Evolutionary conservation across 2,329 filamentous ascomycete genomes (phyloP), one percentile per base, ranked within the genome.

Genomic region (Stenocarpella maydis): DNA sequence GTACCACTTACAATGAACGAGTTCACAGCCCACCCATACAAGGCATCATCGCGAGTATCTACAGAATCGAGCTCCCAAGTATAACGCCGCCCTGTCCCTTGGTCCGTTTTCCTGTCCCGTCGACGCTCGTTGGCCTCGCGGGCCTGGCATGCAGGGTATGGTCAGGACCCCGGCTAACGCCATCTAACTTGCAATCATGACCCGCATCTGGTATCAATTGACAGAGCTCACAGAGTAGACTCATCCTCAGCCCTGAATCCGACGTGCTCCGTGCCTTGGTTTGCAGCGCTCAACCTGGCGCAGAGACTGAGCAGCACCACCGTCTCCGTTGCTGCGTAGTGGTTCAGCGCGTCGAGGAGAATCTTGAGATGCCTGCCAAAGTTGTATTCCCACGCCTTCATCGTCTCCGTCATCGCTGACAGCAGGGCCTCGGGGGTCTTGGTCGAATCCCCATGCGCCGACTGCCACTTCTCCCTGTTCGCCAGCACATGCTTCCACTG

Each of bases 261-360:
- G 12, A 87, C 86, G 75, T 86, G 90, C 76, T 90, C 88, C 0
- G 88, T 90, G 24, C 92, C 92, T 77, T 95, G 92, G 71, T 92
- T 94, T 15, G 92, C 93, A 70, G 92, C 93, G 75, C 92, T 95
- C 76, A 97, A 78, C 71, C 94, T 83, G 15, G 94, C 94, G 77
- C 94, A 97, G 19, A 99, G 84, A 73, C 95, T 95, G 72, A 98
- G 82, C 73, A 99, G 86, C 21, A 97, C 96, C 3, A 98, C 95
- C 47, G 96, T 98, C 83, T 99, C 96, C 0, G 96, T 98, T 0
- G 96, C 96, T 3, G 96, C 96, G 75, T 98, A 97, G 80, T 98
- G 97, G 75, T 99, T 98, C 72, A 99, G 85, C 71, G 94, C 95
- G 78, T 98, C 96, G 45, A 98, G 89, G 75, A 99, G 81, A 74